These are phyloP conservation scores for Monarda citriodora DNA, from an alignment of 305 asterid genomes.

Conservation along the genomic window DNA sequence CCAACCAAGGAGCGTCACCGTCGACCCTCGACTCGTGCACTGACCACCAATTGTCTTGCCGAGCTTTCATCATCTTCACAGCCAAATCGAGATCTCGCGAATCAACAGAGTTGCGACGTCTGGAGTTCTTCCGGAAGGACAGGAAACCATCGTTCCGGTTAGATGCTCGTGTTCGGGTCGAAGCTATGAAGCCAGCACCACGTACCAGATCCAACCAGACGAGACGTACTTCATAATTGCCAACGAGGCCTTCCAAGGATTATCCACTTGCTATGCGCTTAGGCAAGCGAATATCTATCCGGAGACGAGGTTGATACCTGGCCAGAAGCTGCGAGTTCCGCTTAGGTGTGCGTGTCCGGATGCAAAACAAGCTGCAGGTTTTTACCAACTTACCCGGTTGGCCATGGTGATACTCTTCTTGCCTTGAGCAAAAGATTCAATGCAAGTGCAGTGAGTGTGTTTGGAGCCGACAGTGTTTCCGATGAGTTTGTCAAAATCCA, in stretches of 20 bases:
- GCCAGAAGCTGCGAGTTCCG: constrained; percentile 42
- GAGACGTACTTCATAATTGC: constrained; percentile 48
- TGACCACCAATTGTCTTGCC: constrained; percentile 35
- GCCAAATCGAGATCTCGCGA: constrained; percentile 37
- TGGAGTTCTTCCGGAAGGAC: constrained; percentile 28
- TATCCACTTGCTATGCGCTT: constrained; percentile 48
- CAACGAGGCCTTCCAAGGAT: constrained; percentile 51
- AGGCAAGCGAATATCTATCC: constrained; percentile 18
- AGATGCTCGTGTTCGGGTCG: constrained; percentile 47
- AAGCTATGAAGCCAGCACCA: constrained; percentile 42
- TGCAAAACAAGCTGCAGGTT: constrained; percentile 34
- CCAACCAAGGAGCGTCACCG: constrained; percentile 2
- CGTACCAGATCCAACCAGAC: constrained; percentile 19
- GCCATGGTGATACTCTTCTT: constrained; percentile 32
- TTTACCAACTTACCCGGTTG: constrained; percentile 49
- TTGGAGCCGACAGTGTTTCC: constrained; percentile 38
- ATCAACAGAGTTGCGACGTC: constrained; percentile 36
- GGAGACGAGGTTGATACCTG: constrained; percentile 20
- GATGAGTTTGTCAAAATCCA: constrained; percentile 26
- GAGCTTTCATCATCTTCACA: constrained; percentile 54
- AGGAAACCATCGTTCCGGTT: constrained; percentile 51
- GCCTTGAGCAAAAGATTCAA: constrained; percentile 42
- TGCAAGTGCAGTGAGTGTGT: constrained; percentile 17
- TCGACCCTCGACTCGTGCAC: constrained; percentile 47
- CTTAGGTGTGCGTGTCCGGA: constrained; percentile 73